Evolutionary conservation across 2,329 filamentous ascomycete genomes (phyloP).

Genomic region (Fusarium begoniae): DNA sequence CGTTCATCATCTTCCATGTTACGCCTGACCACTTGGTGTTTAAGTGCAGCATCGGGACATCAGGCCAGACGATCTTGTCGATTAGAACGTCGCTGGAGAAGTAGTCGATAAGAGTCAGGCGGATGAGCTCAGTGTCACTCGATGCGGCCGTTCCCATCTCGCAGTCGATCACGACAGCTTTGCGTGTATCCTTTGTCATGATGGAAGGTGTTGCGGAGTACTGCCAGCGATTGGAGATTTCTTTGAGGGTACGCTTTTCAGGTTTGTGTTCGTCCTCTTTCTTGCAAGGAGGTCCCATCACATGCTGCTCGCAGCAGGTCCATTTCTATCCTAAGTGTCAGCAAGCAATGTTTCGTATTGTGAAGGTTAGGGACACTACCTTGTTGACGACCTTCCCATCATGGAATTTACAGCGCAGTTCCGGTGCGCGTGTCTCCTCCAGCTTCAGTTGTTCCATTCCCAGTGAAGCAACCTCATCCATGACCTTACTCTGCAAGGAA

Average conservation of each 20-base stretch:
- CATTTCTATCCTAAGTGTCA: not conserved
- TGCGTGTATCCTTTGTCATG: not conserved
- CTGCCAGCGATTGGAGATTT: constrained; percentile 10
- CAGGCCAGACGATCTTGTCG: constrained; percentile 60
- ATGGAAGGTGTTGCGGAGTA: not conserved
- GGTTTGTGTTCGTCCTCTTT: not conserved
- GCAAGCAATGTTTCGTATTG: rapidly evolving
- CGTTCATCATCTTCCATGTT: constrained; percentile 49
- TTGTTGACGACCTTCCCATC: not conserved
- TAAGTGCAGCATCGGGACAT: constrained; percentile 56
- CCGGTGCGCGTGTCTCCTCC: not conserved
- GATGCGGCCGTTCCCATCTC: constrained; percentile 60
- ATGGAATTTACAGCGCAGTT: not conserved
- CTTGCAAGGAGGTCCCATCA: not conserved
- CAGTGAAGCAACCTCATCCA: not conserved
- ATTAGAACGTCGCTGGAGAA: constrained; percentile 59
- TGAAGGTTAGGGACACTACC: not conserved
- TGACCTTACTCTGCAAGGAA: no score
- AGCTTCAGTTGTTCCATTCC: not conserved
- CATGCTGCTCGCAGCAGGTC: constrained; percentile 12
- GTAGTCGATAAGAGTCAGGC: constrained; percentile 60
- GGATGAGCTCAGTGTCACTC: constrained; percentile 61
- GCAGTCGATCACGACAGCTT: constrained; percentile 60
- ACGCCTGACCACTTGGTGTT: constrained; percentile 63
- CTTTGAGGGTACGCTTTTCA: not conserved